Conservation (phyloP, 139 green algal genomes). For the Coelastrella sp. region DNA sequence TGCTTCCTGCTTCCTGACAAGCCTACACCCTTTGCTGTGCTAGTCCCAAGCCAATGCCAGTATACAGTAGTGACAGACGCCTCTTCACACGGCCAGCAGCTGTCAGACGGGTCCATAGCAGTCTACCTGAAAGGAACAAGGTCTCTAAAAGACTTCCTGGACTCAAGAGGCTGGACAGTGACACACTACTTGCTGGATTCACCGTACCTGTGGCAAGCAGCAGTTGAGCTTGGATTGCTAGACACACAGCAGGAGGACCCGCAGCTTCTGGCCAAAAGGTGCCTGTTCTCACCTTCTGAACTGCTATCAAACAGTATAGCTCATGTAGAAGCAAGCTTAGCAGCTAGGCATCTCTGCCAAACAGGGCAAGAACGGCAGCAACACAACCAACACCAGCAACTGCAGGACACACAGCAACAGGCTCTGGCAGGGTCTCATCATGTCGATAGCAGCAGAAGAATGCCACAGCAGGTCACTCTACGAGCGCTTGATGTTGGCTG, state of each 20-base stretch:
- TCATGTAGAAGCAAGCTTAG: neutral
- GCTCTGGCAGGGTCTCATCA: neutral
- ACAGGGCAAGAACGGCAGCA: neutral
- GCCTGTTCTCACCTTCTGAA: conserved; percentile 37
- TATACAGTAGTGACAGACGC: neutral
- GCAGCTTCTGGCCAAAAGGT: conserved; percentile 6
- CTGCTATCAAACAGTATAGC: conserved; percentile 21
- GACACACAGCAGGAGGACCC: conserved; percentile 17
- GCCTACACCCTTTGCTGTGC: neutral
- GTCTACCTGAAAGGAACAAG: neutral
- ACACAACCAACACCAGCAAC: neutral
- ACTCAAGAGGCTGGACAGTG: neutral
- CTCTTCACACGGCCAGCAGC: neutral
- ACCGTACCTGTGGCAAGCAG: conserved; percentile 21
- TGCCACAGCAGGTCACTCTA: conserved; percentile 13
- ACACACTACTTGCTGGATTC: conserved; percentile 17
- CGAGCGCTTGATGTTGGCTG: conserved; percentile 54
- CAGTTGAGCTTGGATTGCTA: conserved; percentile 19
- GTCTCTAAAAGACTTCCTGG: neutral
- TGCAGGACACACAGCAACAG: neutral
- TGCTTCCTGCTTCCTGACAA: conserved; percentile 41
- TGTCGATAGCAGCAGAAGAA: neutral
- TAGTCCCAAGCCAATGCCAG: neutral
- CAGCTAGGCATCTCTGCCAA: neutral
- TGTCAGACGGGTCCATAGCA: neutral